Percentiles rank a stretch among this genome's conserved stretches.
These are phyloP conservation scores for Starmerella vitae DNA, from an alignment of 805 yeast genomes.

Conservation along the genomic window DNA sequence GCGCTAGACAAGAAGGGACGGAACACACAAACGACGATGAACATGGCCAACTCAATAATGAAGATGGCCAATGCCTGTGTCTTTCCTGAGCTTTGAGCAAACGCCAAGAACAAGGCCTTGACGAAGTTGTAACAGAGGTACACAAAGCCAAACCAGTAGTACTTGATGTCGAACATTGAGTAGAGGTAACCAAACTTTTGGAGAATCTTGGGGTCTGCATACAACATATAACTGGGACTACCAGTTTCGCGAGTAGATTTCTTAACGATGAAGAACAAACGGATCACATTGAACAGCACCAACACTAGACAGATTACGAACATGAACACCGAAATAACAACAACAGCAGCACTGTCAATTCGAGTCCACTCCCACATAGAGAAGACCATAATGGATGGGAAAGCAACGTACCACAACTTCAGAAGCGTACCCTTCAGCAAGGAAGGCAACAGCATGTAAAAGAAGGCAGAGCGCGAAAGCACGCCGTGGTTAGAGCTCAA, in stretches of 20 bases:
- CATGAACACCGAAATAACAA: conserved; percentile 65
- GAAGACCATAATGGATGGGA: conserved; percentile 63
- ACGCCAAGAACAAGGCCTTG: conserved; percentile 60
- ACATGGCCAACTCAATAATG: conserved; percentile 59
- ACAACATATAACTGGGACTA: conserved; percentile 77
- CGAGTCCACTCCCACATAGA: conserved; percentile 79
- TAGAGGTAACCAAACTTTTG: conserved; percentile 79
- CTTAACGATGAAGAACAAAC: conserved; percentile 50
- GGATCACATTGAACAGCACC: conserved; percentile 51
- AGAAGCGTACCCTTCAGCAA: conserved; percentile 67
- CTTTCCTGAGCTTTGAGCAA: conserved; percentile 70
- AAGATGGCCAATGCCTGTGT: conserved; percentile 68
- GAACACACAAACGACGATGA: conserved; percentile 46
- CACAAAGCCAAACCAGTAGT: conserved; percentile 72
- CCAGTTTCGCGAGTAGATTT: conserved; percentile 45
- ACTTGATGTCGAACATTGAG: conserved; percentile 71
- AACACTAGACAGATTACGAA: conserved; percentile 47
- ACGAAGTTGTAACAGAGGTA: conserved; percentile 46
- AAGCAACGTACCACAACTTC: conserved; percentile 71
- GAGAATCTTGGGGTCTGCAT: conserved; percentile 60
- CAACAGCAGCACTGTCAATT: conserved; percentile 76
- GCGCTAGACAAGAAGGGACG: conserved; percentile 72
- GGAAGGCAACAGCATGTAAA: conserved; percentile 51
- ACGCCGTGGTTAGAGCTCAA: not conserved
- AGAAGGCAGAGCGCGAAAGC: conserved; percentile 10